Base-by-base conservation (phyloP, 305 asterid genomes). In the Solanum aculeatissimum region DNA sequence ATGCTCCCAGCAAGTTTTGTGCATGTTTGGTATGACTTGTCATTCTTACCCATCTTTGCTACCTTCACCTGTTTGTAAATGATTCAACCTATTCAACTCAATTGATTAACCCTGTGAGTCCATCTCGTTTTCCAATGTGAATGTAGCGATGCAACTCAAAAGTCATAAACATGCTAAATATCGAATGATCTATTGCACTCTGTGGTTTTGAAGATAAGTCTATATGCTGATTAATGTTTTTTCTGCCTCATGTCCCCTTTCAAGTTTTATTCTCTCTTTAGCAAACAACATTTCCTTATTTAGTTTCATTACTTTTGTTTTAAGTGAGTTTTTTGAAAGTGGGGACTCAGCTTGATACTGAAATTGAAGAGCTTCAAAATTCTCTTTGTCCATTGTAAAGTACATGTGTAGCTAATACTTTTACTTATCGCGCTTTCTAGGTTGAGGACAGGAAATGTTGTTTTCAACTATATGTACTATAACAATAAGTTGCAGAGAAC, bases 371-470 rank as follows among this genome's bases (percentile, higher is more conserved):
- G 32, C 19, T 78, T 29, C 66, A 18, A 10, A 78, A 77, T 51
- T 11, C 42, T 32, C 10, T 54, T 12, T 53, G 51, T 78, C 19
- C 66, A 11, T 18, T 78, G 32, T 78, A 25, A 78, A 19, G 66
- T 78, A 51, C 49, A 10, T 54, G 5, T 78, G 82, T 35, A 23
- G 66, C 80, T 68, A 83, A 83, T 83, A 68, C 38, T n/a, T 83
- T 70, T 12, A 60, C 55, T 63, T 83, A 86, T 84, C 86, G 54
- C 86, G 32, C 62, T 88, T 35, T 91, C 79, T 88, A 97, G 99
- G 99, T 94, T 97, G 92, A 94, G 99, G 93, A 88, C 92, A 75
- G 99, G 99, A 83, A 97, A 97, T 91, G 99, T 97, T 77, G 91
- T 97, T 87, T 97, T 95, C 97, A 93, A 95, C 91, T 97, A 95